Conservation (phyloP, 345 rosid genomes). For the Citrus sp. region DNA sequence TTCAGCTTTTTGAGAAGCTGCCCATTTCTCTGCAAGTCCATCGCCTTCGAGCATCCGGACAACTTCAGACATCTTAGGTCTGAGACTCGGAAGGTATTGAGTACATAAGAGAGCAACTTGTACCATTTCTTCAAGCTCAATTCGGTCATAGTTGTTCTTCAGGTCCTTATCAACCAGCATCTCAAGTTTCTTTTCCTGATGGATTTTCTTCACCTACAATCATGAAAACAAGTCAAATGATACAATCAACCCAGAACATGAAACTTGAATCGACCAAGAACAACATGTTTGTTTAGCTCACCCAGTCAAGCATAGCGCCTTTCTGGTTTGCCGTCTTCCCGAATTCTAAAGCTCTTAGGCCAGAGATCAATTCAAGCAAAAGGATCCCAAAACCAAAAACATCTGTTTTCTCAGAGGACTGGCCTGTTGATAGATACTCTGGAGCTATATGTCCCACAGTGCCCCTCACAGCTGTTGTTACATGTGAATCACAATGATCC, state of each 20-base stretch:
- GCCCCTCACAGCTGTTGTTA: constrained; percentile 93
- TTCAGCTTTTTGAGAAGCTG: constrained; percentile 81
- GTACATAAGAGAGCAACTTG: constrained; percentile 86
- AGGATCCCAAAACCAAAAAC: constrained; percentile 95
- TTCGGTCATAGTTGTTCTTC: constrained; percentile 59
- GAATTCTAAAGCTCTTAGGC: constrained; percentile 81
- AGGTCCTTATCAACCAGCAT: constrained; percentile 83
- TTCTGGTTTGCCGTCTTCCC: constrained; percentile 78
- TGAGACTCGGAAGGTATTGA: constrained; percentile 69
- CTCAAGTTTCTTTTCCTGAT: constrained; percentile 86
- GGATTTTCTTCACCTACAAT: constrained; percentile 78
- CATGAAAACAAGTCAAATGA: neutral
- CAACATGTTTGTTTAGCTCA: constrained; percentile 27
- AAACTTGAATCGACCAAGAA: neutral
- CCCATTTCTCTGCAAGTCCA: constrained; percentile 95
- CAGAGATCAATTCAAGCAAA: constrained; percentile 74
- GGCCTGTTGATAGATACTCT: constrained; percentile 91
- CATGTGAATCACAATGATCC: constrained; percentile 85
- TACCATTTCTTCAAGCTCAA: constrained; percentile 83
- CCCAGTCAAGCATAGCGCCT: constrained; percentile 95
- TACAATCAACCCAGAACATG: neutral
- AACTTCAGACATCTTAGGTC: constrained; percentile 96
- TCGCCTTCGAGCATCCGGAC: constrained; percentile 97
- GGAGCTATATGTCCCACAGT: constrained; percentile 97
- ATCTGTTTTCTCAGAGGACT: constrained; percentile 95